These are phyloP conservation scores for Diaporthe batatas DNA, from an alignment of 2,329 filamentous ascomycete genomes.

Conservation along the genomic window DNA sequence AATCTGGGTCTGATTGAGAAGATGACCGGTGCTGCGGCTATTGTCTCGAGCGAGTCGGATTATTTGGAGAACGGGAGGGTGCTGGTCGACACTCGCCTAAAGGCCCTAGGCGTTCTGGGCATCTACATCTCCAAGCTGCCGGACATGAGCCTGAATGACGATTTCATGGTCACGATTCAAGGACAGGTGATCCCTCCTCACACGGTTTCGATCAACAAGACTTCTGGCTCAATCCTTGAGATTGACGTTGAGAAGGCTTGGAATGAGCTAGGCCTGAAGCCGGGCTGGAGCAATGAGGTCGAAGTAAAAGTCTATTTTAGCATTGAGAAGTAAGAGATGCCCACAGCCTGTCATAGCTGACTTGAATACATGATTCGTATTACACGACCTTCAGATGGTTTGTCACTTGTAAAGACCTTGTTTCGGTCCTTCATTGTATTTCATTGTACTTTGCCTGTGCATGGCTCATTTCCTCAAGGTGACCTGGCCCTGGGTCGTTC, in stretches of 20 bases:
- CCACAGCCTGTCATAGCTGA: not conserved
- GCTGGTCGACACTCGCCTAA: conserved; percentile 76
- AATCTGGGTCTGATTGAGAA: conserved; percentile 85
- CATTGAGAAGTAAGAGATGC: conserved; percentile 50
- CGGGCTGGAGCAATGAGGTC: conserved; percentile 86
- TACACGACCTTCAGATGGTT: not conserved
- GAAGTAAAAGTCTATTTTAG: conserved; percentile 73
- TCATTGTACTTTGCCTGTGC: not conserved
- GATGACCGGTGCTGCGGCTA: conserved; percentile 88
- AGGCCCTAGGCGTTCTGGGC: conserved; percentile 82
- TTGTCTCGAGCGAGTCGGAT: conserved; percentile 73
- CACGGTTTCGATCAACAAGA: conserved; percentile 71
- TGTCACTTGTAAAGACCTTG: no score
- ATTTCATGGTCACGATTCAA: conserved; percentile 82
- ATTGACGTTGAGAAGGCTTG: conserved; percentile 84
- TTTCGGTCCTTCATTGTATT: not conserved
- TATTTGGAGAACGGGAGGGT: conserved; percentile 71
- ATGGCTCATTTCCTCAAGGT: not conserved
- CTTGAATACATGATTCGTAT: not conserved
- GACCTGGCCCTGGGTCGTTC: not conserved
- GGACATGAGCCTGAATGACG: conserved; percentile 68
- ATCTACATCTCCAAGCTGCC: conserved; percentile 82
- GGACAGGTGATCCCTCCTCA: conserved; percentile 76
- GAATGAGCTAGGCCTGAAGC: conserved; percentile 77
- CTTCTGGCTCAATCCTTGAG: conserved; percentile 74